Conservation (phyloP, 1,139 yeast species). For the Saccharomyces uvarum region DNA sequence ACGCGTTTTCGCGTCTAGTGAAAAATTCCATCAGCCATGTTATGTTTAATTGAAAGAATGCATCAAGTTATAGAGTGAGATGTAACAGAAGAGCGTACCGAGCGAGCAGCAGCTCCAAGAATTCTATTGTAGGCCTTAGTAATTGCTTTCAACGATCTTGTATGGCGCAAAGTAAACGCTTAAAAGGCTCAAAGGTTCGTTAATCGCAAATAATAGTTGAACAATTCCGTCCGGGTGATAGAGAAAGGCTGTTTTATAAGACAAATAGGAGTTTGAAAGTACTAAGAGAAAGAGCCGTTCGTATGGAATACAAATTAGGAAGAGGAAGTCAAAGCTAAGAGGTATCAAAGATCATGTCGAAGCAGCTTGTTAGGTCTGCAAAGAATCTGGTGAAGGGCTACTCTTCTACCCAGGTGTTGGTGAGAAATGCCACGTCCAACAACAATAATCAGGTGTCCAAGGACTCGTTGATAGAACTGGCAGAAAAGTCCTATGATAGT, state of each 20-base stretch:
- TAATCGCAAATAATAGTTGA: too few species aligned
- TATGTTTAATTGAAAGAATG: background rate
- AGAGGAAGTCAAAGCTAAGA: background rate
- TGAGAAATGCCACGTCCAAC: slow-evolving; percentile 88
- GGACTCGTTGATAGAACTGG: slow-evolving; percentile 75
- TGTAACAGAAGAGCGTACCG: background rate
- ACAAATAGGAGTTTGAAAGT: background rate
- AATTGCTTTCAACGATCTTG: background rate
- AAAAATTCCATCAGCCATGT: background rate
- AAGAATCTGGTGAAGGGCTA: slow-evolving; percentile 93
- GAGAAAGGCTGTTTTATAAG: background rate
- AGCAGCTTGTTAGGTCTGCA: slow-evolving; percentile 72
- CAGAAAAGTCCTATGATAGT: slow-evolving; percentile 61
- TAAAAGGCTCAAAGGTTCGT: background rate
- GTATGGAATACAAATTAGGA: background rate
- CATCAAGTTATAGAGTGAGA: background rate
- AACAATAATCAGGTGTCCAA: slow-evolving; percentile 81
- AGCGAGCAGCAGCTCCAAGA: background rate
- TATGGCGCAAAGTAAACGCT: background rate
- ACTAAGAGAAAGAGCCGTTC: background rate
- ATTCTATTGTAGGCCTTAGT: background rate
- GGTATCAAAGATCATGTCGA: slow-evolving; percentile 42
- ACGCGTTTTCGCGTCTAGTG: background rate
- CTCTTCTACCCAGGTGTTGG: slow-evolving; percentile 75
- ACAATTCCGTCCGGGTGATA: background rate